phyloP scores from a whole-genome alignment of 1,284 basidiomycete genomes.

The Ganoderma sp. region DNA sequence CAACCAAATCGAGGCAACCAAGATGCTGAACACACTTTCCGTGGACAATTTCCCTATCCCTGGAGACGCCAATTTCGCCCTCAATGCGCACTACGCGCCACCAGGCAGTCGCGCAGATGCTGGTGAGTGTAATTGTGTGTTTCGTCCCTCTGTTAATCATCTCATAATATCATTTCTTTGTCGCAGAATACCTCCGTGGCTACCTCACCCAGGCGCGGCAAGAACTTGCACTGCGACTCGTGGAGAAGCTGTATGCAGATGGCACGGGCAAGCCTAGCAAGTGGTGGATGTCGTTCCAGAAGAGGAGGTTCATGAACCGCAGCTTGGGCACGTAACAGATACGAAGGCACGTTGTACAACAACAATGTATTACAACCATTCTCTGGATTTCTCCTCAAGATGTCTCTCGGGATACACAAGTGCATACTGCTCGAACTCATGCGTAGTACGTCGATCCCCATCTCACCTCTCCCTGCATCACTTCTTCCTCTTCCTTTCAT shows the following conservation, averaged over 20 bases:
- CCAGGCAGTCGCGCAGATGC: constrained; percentile 82
- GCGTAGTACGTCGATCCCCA: neutral
- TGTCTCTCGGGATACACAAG: constrained; percentile 18
- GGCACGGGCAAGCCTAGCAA: constrained; percentile 92
- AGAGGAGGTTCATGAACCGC: constrained; percentile 94
- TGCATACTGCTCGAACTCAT: neutral
- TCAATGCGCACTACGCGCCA: constrained; percentile 91
- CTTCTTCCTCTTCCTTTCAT: constrained; percentile 70
- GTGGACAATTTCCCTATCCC: constrained; percentile 94
- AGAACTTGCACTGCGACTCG: constrained; percentile 86
- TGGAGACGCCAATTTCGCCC: constrained; percentile 93
- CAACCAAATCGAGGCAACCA: constrained; percentile 85
- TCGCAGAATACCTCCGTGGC: constrained; percentile 81
- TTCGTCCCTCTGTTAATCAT: constrained; percentile 2
- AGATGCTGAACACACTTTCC: constrained; percentile 88
- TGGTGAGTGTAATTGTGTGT: constrained; percentile 58
- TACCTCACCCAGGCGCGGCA: constrained; percentile 94
- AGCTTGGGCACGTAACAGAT: constrained; percentile 65
- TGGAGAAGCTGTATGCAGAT: constrained; percentile 89
- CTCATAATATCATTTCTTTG: constrained; percentile 13
- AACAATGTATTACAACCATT: constrained; percentile 39
- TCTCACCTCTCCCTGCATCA: constrained; percentile 35
- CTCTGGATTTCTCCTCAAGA: constrained; percentile 27
- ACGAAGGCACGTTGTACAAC: constrained; percentile 30
- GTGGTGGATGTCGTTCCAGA: constrained; percentile 99